Percentiles rank a stretch among this genome's conserved stretches.
These are phyloP conservation scores for Chamaecyparis obtusa DNA, from an alignment of 75 land plant genomes.

Conservation along the genomic window DNA sequence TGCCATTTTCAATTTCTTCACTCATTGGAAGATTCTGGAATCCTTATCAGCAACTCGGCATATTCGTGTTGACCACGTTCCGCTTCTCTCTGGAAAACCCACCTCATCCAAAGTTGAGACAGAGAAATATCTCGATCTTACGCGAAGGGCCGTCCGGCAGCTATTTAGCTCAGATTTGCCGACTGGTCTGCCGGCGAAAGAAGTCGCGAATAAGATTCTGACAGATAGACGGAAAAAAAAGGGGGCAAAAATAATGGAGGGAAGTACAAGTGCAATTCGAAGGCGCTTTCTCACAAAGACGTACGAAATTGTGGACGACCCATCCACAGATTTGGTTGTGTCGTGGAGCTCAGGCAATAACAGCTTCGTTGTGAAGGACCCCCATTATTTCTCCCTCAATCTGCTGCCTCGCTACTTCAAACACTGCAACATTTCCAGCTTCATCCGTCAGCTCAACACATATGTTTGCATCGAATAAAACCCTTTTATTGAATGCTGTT, in stretches of 20 bases:
- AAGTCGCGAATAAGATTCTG: too few relatives aligned
- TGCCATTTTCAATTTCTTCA: too few relatives aligned
- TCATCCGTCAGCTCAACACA: slow-evolving; percentile 25
- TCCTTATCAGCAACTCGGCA: too few relatives aligned
- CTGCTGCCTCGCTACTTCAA: slow-evolving; percentile 23
- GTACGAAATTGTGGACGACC: slow-evolving; percentile 24
- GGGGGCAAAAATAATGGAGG: not conserved
- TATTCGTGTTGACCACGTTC: too few relatives aligned
- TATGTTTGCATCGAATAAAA: slow-evolving; percentile 15
- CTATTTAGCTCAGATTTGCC: not conserved
- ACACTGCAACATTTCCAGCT: slow-evolving; percentile 28
- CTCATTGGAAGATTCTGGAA: too few relatives aligned
- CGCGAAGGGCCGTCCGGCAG: not conserved
- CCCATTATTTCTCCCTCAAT: slow-evolving; percentile 5
- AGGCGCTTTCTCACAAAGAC: slow-evolving; percentile 14
- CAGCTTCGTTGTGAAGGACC: slow-evolving; percentile 21
- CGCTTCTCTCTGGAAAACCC: too few relatives aligned
- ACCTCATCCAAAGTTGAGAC: too few relatives aligned
- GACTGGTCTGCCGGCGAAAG: not conserved
- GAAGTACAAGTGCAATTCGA: slow-evolving; percentile 2
- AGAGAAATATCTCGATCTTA: not conserved
- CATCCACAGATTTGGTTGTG: slow-evolving; percentile 15
- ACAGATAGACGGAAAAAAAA: too few relatives aligned
- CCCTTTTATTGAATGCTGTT: too few relatives aligned
- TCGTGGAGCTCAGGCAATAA: slow-evolving; percentile 17